Percentiles rank a stretch among this genome's conserved stretches.
Evolutionary conservation across 2,329 filamentous ascomycete species (phyloP).

Genomic region (Herpomyces periplanetae): DNA sequence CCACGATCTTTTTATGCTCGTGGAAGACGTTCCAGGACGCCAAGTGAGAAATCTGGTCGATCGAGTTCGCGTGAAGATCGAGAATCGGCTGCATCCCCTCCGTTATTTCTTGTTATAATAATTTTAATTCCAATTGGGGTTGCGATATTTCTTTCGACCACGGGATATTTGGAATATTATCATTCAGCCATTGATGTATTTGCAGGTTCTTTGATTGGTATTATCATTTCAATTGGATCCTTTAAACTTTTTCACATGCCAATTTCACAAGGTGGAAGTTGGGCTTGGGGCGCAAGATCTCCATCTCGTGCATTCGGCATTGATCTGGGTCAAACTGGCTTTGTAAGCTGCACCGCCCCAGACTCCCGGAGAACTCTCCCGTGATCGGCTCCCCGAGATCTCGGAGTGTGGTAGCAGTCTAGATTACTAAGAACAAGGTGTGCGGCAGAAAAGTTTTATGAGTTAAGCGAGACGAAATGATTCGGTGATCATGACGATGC

Average conservation of each 20-base stretch:
- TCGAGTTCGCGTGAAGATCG: too few relatives aligned
- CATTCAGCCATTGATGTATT: constrained; percentile 81
- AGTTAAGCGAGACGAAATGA: too few relatives aligned
- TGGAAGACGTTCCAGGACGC: constrained; percentile 12
- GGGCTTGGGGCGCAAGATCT: constrained; percentile 51
- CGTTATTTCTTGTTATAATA: constrained; percentile 31
- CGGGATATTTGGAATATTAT: constrained; percentile 51
- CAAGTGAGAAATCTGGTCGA: too few relatives aligned
- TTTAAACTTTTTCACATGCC: constrained; percentile 64
- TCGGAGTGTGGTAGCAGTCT: too few relatives aligned
- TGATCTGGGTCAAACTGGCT: constrained; percentile 16
- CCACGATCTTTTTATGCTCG: constrained; percentile 21
- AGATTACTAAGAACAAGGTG: too few relatives aligned
- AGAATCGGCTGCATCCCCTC: too few relatives aligned
- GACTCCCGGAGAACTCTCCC: too few relatives aligned
- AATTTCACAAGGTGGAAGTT: constrained; percentile 35
- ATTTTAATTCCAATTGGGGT: constrained; percentile 27
- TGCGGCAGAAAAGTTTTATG: too few relatives aligned
- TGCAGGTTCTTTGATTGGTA: constrained; percentile 41
- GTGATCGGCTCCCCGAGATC: too few relatives aligned
- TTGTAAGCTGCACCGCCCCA: too few relatives aligned
- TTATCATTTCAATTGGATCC: constrained; percentile 24
- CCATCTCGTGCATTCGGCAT: constrained; percentile 35
- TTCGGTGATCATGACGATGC: too few relatives aligned
- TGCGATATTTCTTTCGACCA: constrained; percentile 43